Percentiles rank a stretch among this genome's conserved stretches.
Evolutionary conservation across 352 stramenopile species (phyloP).

Genomic region (Phytophthora melonis): DNA sequence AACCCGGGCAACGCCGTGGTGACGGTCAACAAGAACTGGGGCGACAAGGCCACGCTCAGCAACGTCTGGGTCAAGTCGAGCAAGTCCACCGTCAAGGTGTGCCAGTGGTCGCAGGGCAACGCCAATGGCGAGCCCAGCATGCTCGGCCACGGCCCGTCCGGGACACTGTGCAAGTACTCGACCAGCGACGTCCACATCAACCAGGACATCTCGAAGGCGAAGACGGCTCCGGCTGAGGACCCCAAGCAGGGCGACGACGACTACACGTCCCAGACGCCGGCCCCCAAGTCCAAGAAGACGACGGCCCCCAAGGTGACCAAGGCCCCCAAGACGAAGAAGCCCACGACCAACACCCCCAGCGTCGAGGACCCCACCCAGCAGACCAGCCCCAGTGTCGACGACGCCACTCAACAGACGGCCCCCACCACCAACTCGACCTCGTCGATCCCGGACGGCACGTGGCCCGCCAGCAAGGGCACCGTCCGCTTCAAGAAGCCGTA

Average conservation of each 20-base stretch:
- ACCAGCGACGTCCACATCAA: constrained; percentile 33
- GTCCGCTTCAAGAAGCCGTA: constrained; percentile 19
- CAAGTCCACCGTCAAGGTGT: no score
- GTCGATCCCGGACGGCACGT: constrained; percentile 25
- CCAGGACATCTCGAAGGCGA: constrained; percentile 18
- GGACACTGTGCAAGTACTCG: constrained; percentile 26
- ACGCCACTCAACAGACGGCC: not conserved
- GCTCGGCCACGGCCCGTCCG: constrained; percentile 13
- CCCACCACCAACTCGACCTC: not conserved
- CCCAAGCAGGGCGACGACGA: not conserved
- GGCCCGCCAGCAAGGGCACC: constrained; percentile 27
- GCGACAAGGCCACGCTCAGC: constrained; percentile 17
- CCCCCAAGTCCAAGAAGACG: constrained; percentile 1
- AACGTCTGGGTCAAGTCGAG: constrained; percentile 26
- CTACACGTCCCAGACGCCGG: not conserved
- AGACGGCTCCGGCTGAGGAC: not conserved
- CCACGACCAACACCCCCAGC: not conserved
- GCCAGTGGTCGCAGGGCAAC: no score
- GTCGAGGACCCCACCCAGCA: not conserved
- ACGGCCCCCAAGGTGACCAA: not conserved
- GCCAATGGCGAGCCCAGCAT: constrained; percentile 16
- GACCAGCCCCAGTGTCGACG: not conserved
- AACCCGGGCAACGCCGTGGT: constrained; percentile 21
- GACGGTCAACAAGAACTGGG: no score
- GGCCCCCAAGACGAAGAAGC: constrained; percentile 1